phyloP scores from a whole-genome alignment of 2,329 filamentous ascomycete species.

The Hymenoscyphus albidus region DNA sequence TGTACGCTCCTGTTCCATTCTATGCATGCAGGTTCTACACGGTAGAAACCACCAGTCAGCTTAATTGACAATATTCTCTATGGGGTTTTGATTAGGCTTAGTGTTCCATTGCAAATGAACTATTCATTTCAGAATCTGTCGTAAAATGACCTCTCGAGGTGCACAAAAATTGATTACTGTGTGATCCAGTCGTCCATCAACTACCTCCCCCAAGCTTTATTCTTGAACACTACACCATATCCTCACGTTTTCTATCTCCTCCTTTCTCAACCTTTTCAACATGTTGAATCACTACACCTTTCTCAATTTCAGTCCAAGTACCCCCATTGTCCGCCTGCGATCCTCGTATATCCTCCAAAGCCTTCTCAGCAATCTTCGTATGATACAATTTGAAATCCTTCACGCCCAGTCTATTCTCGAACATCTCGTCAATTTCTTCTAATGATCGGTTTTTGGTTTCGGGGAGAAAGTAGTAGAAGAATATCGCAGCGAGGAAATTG shows the following conservation, averaged over 20 bases:
- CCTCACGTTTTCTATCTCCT: conserved; percentile 1
- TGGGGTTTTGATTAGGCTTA: too few species aligned
- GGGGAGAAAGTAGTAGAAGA: conserved; percentile 39
- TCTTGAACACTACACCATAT: conserved; percentile 1
- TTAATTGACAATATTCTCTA: too few species aligned
- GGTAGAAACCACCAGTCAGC: too few species aligned
- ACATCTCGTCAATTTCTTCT: conserved; percentile 39
- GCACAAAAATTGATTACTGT: too few species aligned
- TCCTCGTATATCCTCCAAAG: conserved; percentile 17
- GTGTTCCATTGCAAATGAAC: too few species aligned
- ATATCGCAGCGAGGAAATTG: conserved; percentile 35
- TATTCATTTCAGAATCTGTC: too few species aligned
- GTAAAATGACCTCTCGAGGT: too few species aligned
- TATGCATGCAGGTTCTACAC: too few species aligned
- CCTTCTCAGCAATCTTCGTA: conserved; percentile 18
- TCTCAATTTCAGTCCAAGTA: conserved; percentile 6
- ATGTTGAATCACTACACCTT: conserved; percentile 9
- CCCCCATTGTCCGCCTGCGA: conserved; percentile 1
- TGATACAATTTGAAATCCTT: conserved; percentile 15
- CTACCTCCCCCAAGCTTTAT: not conserved
- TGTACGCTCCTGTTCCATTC: too few species aligned
- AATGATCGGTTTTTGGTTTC: conserved; percentile 39
- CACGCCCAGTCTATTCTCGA: conserved; percentile 27
- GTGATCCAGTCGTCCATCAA: not conserved
- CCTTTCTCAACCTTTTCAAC: conserved; percentile 5